Conservation (phyloP, 768 basidiomycete genomes). For the Lactarius evosmus region DNA sequence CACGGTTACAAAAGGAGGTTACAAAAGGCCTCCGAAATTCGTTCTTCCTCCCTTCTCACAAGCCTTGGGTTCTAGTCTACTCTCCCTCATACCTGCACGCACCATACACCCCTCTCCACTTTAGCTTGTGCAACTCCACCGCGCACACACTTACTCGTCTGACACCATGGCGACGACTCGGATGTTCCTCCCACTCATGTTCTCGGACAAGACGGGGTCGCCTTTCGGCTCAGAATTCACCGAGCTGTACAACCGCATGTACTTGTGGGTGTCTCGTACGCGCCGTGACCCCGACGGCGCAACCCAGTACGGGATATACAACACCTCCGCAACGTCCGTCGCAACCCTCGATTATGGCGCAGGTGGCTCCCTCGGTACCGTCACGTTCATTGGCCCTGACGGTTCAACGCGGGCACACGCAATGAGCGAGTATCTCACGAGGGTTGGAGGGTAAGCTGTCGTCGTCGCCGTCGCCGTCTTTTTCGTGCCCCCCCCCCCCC, state of each 20-base stretch:
- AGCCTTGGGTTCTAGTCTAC: neutral
- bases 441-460: conserved; percentile 29
- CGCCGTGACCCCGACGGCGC: conserved; percentile 41
- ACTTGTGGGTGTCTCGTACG: conserved; percentile 48
- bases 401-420: conserved; percentile 28
- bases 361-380: conserved; percentile 13
- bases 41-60: neutral
- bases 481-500: neutral
- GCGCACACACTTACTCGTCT: conserved; percentile 1
- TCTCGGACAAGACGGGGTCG: conserved; percentile 59
- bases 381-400: conserved; percentile 1
- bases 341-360: conserved; percentile 51
- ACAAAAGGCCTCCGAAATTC: neutral
- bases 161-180: conserved; percentile 36
- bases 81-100: neutral
- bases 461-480: neutral
- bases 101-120: neutral
- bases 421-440: conserved; percentile 55
- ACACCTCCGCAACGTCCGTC: conserved; percentile 36
- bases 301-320: conserved; percentile 49
- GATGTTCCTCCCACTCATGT: conserved; percentile 58
- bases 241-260: conserved; percentile 62
- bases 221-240: conserved; percentile 54
- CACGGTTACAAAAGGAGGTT: conserved; percentile 18
- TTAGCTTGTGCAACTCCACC: conserved; percentile 12